Evolutionary conservation across 768 basidiomycete genomes (phyloP), one percentile per base, ranked within the genome.

Genomic region (Lactarius pseudohatsudake): DNA sequence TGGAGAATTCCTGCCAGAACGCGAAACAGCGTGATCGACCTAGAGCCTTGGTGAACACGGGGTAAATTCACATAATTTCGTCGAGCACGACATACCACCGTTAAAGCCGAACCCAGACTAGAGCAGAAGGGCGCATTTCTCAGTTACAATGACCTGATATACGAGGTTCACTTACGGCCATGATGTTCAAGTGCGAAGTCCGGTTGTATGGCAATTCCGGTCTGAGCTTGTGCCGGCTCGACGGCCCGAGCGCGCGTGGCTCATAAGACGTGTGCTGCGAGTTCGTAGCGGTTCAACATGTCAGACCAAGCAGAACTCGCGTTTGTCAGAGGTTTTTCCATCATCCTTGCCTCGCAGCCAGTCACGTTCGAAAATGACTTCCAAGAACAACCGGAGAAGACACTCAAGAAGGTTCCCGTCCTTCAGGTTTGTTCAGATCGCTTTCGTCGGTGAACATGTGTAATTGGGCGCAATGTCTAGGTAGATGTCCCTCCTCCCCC

Each of bases 1-100:
- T 90, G 71, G 86, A 82, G 79, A 92, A 91, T 76, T 95, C 92
- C 74, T 95, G 94, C 94, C 94, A 96, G 79, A 89, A 92, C 15
- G 86, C 81, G 77, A 95, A 95, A 78, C 95, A 97, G 73, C 92
- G 84, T 68, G 91, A 86, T 70, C 86, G 86, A 72, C 92, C 93
- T 94, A 69, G 60, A 65, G 66, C 64, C 38, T 69, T 26, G n/a
- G 38, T 61, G 26, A 55, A 28, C 43, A 53, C 26, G 55, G 55
- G 47, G 18, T 16, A 60, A 20, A 5, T 20, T 3, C 38, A 5
- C 32, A 22, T 7, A 18, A 10, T 16, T 57, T 45, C 34, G 28
- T 15, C 16, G 10, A 55, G 16, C 11, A 56, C 6, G 16, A 64
- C 80, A 59, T 69, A 85, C 86, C 86, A 75, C 86, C 87, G 63